phyloP scores from a whole-genome alignment of 495 filamentous ascomycete species.

The Endocarpon pusillum region DNA sequence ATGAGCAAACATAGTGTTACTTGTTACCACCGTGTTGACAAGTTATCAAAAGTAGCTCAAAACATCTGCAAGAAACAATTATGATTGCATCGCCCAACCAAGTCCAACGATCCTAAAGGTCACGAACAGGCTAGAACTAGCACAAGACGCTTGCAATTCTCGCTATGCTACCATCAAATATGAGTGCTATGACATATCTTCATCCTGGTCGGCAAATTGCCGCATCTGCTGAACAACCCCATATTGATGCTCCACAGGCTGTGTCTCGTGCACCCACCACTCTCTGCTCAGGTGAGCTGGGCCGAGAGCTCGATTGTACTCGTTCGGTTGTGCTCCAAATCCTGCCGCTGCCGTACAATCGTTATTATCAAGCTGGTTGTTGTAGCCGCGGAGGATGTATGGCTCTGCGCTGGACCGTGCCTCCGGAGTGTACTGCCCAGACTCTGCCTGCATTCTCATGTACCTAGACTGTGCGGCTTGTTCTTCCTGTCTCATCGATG shows the following conservation, averaged over 20 bases:
- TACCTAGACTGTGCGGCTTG: conserved; percentile 26
- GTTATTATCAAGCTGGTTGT: conserved; percentile 32
- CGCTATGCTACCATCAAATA: no score
- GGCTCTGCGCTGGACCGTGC: conserved; percentile 35
- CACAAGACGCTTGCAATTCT: no score
- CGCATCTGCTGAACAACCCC: conserved; percentile 29
- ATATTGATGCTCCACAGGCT: conserved; percentile 43
- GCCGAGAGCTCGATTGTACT: conserved; percentile 39
- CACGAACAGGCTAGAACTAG: no score
- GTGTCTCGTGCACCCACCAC: conserved; percentile 29
- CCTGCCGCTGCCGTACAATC: conserved; percentile 14
- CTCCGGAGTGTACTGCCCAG: conserved; percentile 14
- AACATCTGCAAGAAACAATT: no score
- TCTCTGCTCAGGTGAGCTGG: conserved; percentile 27
- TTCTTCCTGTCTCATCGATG: conserved; percentile 34
- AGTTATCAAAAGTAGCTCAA: no score
- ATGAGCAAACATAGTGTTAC: no score
- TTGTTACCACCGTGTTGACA: no score
- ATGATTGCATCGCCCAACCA: no score
- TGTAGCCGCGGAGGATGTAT: conserved; percentile 56
- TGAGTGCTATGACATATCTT: no score
- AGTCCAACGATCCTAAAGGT: no score
- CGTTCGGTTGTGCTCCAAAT: conserved; percentile 16
- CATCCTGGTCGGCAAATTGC: conserved; percentile 5
- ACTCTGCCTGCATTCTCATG: conserved; percentile 26